These are phyloP conservation scores for Waitea zeae DNA, from an alignment of 1,284 basidiomycete species.

Conservation along the genomic window DNA sequence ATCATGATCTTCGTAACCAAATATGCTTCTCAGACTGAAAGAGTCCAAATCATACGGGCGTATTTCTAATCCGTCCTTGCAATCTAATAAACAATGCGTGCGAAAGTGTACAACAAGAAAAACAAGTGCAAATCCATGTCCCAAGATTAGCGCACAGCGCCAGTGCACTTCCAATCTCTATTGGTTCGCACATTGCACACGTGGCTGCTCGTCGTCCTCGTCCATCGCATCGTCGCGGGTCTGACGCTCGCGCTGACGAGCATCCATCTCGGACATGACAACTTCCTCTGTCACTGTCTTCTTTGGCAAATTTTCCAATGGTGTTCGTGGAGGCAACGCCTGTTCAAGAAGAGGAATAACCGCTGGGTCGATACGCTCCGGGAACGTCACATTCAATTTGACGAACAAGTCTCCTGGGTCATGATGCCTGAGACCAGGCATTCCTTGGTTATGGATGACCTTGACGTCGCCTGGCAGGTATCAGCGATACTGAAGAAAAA, in stretches of 20 bases:
- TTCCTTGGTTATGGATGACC: constrained; percentile 87
- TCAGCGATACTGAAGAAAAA: constrained; percentile 2
- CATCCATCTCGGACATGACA: constrained; percentile 68
- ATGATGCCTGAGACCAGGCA: constrained; percentile 97
- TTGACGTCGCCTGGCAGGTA: constrained; percentile 59
- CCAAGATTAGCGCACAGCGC: too few species aligned
- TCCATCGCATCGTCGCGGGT: constrained; percentile 45
- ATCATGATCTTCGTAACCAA: too few species aligned
- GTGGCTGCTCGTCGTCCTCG: constrained; percentile 78
- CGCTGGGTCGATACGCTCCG: constrained; percentile 59
- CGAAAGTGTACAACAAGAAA: too few species aligned
- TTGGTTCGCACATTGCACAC: constrained; percentile 76
- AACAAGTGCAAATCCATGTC: too few species aligned
- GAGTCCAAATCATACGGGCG: too few species aligned
- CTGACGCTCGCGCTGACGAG: constrained; percentile 45
- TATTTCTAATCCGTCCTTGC: too few species aligned
- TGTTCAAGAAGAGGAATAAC: constrained; percentile 67
- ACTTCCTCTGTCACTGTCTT: constrained; percentile 74
- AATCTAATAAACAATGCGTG: too few species aligned
- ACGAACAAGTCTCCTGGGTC: constrained; percentile 91
- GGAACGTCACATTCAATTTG: constrained; percentile 82
- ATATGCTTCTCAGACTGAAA: too few species aligned
- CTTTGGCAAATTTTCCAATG: constrained; percentile 55
- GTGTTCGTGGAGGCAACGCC: constrained; percentile 70
- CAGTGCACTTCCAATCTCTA: too few species aligned